Percentiles rank a stretch among this genome's conserved stretches.
Evolutionary conservation across 2,329 filamentous ascomycete species (phyloP).

Genomic region (Xylariaceae sp.): DNA sequence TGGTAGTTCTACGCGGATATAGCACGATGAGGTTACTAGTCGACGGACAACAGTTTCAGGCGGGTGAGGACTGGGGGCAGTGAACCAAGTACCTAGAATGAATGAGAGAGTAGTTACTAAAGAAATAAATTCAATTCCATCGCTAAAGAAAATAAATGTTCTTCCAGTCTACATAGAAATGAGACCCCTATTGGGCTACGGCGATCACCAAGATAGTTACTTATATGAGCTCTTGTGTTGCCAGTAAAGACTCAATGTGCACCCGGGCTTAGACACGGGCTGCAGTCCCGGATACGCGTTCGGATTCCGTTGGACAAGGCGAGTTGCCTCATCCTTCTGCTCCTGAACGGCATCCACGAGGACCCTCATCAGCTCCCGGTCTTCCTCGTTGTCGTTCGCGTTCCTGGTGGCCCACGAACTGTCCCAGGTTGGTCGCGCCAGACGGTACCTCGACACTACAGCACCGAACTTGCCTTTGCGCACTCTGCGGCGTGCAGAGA

Average conservation of each 20-base stretch:
- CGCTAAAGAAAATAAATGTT: not conserved
- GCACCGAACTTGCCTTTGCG: constrained; percentile 18
- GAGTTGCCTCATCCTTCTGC: constrained; percentile 16
- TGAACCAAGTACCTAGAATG: not conserved
- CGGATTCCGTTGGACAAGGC: constrained; percentile 6
- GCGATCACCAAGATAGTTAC: not conserved
- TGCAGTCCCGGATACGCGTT: constrained; percentile 4
- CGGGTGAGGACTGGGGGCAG: not conserved
- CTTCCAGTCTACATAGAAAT: not conserved
- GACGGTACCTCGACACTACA: constrained; percentile 2
- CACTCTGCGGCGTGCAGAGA: constrained; percentile 16
- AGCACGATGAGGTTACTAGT: not conserved
- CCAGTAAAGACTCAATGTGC: constrained; percentile 14
- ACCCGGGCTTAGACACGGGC: constrained; percentile 1
- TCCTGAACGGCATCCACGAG: constrained; percentile 13
- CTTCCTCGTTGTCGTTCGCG: not conserved
- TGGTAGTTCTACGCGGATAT: not conserved
- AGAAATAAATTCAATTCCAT: not conserved
- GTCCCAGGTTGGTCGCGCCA: constrained; percentile 11
- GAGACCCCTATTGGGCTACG: not conserved
- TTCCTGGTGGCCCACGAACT: not conserved
- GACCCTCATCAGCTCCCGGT: not conserved
- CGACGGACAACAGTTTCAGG: not conserved
- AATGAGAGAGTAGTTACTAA: not conserved
- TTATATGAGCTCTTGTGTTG: constrained; percentile 15